Base-by-base conservation (phyloP, 2,329 filamentous ascomycete species). In the Talaromyces piceae region DNA sequence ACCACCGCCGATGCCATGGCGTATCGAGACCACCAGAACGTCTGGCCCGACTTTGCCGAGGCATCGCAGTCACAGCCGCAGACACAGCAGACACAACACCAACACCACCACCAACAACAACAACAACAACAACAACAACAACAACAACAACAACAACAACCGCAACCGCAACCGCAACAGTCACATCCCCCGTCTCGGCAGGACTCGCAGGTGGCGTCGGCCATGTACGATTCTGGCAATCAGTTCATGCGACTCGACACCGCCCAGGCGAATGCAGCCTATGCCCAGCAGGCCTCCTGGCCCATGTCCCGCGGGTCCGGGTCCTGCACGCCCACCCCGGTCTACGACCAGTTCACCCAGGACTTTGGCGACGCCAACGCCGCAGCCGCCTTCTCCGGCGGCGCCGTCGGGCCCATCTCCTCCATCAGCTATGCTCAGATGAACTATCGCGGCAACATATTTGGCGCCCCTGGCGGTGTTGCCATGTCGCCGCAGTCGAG, bases 251-350 rank as follows among this genome's bases (percentile, higher is more conserved):
- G 82, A 54, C 74, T 84, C 55, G 74, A 75, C 22, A 66, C 73
- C 33, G 68, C 73, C 53, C 75, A 75, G 56, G 67, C 71, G 55
- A 63, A 62, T 52, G 54, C 62, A 11, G 59, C 69, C 62, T 64
- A 77, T 56, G 39, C 39, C 12, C 75, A 77, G 58, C 73, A 74
- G 45, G 66, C 71, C 47, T 64, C 74, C 55, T 91, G 87, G 86
- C 74, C 82, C 46, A 77, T 84, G 65, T 78, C 82, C 59, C 78
- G 77, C 47, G 76, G 74, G 60, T 87, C 86, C 23, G 86, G 82
- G 48, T 81, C 87, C 56, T 85, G 82, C 67, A 91, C 88, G 5
- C 86, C 87, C 13, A 81, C 89, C 55, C 83, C 82, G 55, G 75
- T 82, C 49, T 87, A 88, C 61, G 84, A 87, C 61, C 79, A 82